Percentiles rank a stretch among this genome's conserved stretches.
Conservation (phyloP, 768 basidiomycete genomes). For the Polyporus arcularius region DNA sequence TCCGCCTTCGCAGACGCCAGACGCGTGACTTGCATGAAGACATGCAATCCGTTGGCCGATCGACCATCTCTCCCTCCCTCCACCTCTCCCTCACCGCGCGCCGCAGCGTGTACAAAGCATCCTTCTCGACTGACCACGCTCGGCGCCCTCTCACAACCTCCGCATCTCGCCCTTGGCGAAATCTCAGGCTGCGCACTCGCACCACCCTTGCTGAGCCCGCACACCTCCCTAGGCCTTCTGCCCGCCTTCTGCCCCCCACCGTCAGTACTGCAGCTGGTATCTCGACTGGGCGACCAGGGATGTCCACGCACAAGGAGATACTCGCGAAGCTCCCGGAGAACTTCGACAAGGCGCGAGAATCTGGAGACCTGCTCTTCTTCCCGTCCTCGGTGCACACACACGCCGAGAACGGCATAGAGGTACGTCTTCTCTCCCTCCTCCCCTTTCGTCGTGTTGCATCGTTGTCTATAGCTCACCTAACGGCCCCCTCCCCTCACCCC, state of each 20-base stretch:
- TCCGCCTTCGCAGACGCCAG: background rate
- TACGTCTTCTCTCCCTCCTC: slow-evolving; percentile 36
- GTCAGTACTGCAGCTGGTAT: background rate
- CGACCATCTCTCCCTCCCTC: background rate
- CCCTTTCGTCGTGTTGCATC: too few species aligned
- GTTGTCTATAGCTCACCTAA: too few species aligned
- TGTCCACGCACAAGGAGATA: slow-evolving; percentile 41
- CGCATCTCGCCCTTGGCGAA: background rate
- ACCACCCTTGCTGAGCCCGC: background rate
- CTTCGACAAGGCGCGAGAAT: slow-evolving; percentile 58
- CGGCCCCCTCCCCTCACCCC: too few species aligned
- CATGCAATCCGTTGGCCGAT: slow-evolving; percentile 3
- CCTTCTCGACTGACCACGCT: background rate
- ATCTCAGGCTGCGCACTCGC: slow-evolving; percentile 10
- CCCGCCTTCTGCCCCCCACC: background rate
- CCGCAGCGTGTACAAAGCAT: background rate
- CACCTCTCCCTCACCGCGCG: background rate
- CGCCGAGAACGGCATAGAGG: slow-evolving; percentile 64
- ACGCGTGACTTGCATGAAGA: background rate
- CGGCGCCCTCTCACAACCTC: background rate
- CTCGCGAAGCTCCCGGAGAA: slow-evolving; percentile 52
- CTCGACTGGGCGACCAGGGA: background rate
- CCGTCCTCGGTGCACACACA: slow-evolving; percentile 68
- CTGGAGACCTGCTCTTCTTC: slow-evolving; percentile 77
- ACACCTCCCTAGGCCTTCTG: background rate